Conservation (phyloP, 257 asterid genomes). For the Nicotiana obtusifolia region DNA sequence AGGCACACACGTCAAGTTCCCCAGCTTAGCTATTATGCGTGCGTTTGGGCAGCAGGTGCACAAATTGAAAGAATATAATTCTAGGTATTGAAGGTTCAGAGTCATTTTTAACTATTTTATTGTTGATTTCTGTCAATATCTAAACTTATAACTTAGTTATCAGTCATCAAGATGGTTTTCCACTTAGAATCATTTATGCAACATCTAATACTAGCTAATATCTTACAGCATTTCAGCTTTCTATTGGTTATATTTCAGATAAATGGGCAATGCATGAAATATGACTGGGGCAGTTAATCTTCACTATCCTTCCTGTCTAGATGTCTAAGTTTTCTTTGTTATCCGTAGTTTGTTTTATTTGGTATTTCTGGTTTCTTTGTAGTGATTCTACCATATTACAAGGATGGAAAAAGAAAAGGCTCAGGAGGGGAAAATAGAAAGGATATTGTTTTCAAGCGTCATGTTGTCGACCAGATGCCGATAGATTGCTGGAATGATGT, state of each 20-base stretch:
- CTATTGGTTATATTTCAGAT: no score
- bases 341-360: not conserved
- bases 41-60: not conserved
- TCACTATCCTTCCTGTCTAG: not conserved
- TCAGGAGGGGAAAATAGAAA: slow-evolving; percentile 37
- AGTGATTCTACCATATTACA: slow-evolving; percentile 87
- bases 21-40: not conserved
- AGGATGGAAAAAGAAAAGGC: slow-evolving; percentile 46
- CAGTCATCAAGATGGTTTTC: not conserved
- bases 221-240: not conserved
- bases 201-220: not conserved
- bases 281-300: not conserved
- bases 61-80: not conserved
- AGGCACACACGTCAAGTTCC: not conserved
- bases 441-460: slow-evolving; percentile 75
- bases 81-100: not conserved
- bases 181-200: not conserved
- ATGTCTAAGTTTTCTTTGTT: not conserved
- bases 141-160: not conserved
- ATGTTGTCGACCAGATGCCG: slow-evolving; percentile 86
- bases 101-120: not conserved
- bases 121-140: not conserved
- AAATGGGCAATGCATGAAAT: not conserved
- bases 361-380: slow-evolving; percentile 22
- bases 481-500: slow-evolving; percentile 97